phyloP scores from a whole-genome alignment of 2,329 filamentous ascomycete species.

The Emmonsia crescens region DNA sequence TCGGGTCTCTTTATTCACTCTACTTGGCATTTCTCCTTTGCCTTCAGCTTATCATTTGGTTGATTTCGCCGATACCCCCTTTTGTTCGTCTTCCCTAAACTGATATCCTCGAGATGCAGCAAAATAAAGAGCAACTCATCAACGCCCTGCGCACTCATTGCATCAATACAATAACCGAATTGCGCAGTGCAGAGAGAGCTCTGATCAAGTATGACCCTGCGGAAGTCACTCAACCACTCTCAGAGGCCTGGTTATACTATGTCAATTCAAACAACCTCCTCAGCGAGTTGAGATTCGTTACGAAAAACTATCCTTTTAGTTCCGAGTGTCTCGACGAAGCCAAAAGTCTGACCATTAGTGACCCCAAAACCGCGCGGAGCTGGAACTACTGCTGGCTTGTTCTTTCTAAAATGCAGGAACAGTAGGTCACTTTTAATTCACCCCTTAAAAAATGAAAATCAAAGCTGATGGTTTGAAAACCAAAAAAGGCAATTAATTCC shows the following conservation, averaged over 20 bases:
- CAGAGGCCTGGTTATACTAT: constrained; percentile 59
- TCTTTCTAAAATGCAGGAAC: constrained; percentile 53
- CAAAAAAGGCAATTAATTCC: constrained; percentile 46
- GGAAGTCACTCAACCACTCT: constrained; percentile 57
- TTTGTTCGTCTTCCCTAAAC: background rate
- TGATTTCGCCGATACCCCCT: background rate
- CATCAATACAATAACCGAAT: constrained; percentile 63
- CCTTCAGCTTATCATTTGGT: no score
- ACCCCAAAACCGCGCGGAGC: constrained; percentile 56
- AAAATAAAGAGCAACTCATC: constrained; percentile 47
- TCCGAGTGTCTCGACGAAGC: constrained; percentile 56
- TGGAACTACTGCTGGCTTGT: constrained; percentile 71
- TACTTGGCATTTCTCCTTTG: background rate
- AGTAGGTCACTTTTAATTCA: constrained; percentile 36
- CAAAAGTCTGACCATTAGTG: constrained; percentile 50
- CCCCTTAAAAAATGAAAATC: background rate
- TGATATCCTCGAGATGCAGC: constrained; percentile 20
- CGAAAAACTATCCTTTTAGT: constrained; percentile 56
- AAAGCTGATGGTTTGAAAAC: constrained; percentile 5
- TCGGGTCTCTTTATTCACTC: background rate
- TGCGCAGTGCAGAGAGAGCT: constrained; percentile 59
- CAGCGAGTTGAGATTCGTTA: constrained; percentile 58
- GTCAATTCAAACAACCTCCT: constrained; percentile 60
- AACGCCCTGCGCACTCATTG: constrained; percentile 53
- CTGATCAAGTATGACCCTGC: constrained; percentile 49